A percentile compares a stretch with the other conserved stretches of the same genome.
Conservation (phyloP, 2,329 filamentous ascomycete genomes). For the Biscogniauxia sp. region DNA sequence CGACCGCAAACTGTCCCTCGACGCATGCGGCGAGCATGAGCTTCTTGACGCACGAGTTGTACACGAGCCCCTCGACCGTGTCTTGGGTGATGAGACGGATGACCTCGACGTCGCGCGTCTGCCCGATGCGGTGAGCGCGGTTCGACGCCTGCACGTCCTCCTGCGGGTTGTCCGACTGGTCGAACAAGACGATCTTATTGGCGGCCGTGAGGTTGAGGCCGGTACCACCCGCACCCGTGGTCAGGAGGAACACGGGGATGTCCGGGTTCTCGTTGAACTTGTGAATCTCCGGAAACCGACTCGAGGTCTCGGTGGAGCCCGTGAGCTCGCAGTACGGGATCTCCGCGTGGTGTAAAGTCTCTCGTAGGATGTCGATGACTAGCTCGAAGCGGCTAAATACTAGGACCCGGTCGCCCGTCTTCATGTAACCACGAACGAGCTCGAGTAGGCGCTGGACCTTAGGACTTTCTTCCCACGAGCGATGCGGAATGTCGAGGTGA, state of each 20-base stretch:
- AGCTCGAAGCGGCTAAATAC: constrained; percentile 94
- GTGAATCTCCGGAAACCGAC: constrained; percentile 85
- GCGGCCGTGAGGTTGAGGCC: constrained; percentile 94
- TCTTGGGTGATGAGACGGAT: constrained; percentile 75
- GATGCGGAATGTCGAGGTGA: constrained; percentile 51
- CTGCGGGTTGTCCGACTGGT: constrained; percentile 95
- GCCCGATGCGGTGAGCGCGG: constrained; percentile 89
- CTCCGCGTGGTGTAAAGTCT: constrained; percentile 69
- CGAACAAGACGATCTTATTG: constrained; percentile 97
- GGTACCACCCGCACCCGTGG: constrained; percentile 91
- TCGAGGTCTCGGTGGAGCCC: constrained; percentile 75
- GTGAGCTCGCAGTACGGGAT: constrained; percentile 85
- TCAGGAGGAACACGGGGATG: constrained; percentile 89
- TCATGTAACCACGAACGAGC: constrained; percentile 69
- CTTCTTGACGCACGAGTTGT: constrained; percentile 88
- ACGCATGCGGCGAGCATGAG: constrained; percentile 68
- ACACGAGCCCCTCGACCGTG: constrained; percentile 92
- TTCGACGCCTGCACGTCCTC: constrained; percentile 99
- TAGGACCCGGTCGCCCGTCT: constrained; percentile 80
- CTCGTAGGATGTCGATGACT: constrained; percentile 84
- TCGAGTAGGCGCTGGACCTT: constrained; percentile 81
- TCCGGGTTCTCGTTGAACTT: constrained; percentile 72
- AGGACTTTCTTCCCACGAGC: constrained; percentile 63
- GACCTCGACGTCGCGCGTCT: constrained; percentile 87
- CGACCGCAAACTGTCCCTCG: constrained; percentile 62